These are phyloP conservation scores for Hypoxylon sp. DNA, from an alignment of 2,329 filamentous ascomycete genomes.

Conservation along the genomic window DNA sequence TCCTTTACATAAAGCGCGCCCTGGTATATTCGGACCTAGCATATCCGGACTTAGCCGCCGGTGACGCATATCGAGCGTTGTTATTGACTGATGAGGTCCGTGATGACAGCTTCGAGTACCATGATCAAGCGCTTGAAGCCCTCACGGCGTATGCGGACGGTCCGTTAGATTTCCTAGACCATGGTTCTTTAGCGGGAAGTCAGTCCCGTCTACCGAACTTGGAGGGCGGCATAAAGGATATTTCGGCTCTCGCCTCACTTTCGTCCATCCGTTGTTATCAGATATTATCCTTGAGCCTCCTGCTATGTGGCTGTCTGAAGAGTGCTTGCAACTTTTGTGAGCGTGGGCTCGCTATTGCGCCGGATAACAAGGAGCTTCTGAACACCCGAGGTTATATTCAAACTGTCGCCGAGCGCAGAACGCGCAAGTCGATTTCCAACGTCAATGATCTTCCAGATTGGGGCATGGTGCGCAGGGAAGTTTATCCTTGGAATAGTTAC, in stretches of 20 bases:
- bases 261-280: conserved; percentile 72
- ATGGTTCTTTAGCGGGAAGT: conserved; percentile 59
- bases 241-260: conserved; percentile 61
- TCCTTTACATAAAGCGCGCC: conserved; percentile 79
- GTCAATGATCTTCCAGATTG: conserved; percentile 75
- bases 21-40: conserved; percentile 79
- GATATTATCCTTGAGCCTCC: conserved; percentile 69
- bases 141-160: conserved; percentile 59
- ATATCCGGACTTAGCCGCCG: conserved; percentile 90
- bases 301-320: conserved; percentile 77
- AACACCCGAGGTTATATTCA: conserved; percentile 69
- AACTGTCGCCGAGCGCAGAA: conserved; percentile 65
- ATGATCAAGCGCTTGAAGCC: conserved; percentile 74
- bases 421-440: conserved; percentile 63
- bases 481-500: conserved; percentile 78
- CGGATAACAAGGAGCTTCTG: conserved; percentile 69
- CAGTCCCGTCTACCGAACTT: conserved; percentile 55
- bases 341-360: conserved; percentile 70
- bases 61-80: conserved; percentile 92
- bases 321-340: conserved; percentile 77
- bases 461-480: conserved; percentile 77
- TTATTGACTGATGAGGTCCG: conserved; percentile 85
- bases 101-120: conserved; percentile 86
- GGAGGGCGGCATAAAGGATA: conserved; percentile 54
- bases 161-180: conserved; percentile 61